Evolutionary conservation across 305 asterid genomes (phyloP), one percentile per base, ranked within the genome.

Genomic region (Caryopteris hybrid): DNA sequence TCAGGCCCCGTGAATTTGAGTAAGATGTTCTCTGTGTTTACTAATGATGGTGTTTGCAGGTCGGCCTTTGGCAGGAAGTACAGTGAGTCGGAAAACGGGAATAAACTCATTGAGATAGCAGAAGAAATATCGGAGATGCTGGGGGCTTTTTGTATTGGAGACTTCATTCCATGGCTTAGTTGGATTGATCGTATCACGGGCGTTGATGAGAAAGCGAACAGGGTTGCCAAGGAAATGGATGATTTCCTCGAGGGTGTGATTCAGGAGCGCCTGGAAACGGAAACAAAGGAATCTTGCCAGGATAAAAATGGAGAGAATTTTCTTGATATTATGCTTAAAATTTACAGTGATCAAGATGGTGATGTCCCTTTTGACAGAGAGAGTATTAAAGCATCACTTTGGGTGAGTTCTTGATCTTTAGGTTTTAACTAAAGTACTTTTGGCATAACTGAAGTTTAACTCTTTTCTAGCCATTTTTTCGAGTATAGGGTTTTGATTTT

Each of bases 41-140:
- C 75, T 0, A 80, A 76, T 6, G 79, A 83, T 25, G 50, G 69
- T 4, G 13, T 80, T 1, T 73, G 81, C 16, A 58, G 77, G 54
- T 65, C 81, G 1, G 79, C 83, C 1, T 74, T 85, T 11, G 86
- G 91, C 18, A 68, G 71, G 77, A 81, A 81, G 66, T 79, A 68
- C 25, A 61, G 72, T 13, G 73, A 70, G 0, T 75, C 50, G 0
- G 71, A 76, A 8, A 10, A 2, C 4, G 78, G 80, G 27, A 72
- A 17, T 51, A 73, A 52, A 6, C 52, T 69, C 9, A 5, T 52
- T 4, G 3, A 11, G 1, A 6, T 75, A 36, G 1, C 82, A 46
- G 3, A 0, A 0, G 85, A 80, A 8, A 2, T 71, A 10, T 3
- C 46, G 2, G 72, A 70, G 51, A 23, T 85, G 25, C 1, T 83